Evolutionary conservation across 495 filamentous ascomycete species (phyloP).

Genomic region (Penicillium silybi): DNA sequence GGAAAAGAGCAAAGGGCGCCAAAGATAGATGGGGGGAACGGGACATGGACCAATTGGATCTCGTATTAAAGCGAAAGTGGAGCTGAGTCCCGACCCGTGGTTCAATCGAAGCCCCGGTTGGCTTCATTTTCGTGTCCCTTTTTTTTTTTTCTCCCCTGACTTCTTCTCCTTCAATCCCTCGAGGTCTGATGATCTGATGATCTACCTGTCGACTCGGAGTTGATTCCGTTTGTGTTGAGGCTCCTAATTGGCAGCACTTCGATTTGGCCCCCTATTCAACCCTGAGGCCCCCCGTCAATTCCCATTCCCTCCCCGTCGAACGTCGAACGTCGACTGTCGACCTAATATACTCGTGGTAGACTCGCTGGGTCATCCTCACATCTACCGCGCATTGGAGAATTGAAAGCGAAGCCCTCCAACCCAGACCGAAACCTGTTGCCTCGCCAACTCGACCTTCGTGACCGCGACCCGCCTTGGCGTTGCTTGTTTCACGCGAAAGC

Average conservation of each 20-base stretch:
- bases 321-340: not conserved
- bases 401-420: not conserved
- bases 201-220: not conserved
- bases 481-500: conserved; percentile 21
- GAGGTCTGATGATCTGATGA: not conserved
- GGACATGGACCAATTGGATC: not conserved
- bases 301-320: not conserved
- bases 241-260: not conserved
- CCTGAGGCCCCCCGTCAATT: not conserved
- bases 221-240: not conserved
- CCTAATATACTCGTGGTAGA: not conserved
- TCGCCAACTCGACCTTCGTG: conserved; percentile 21
- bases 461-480: conserved; percentile 27
- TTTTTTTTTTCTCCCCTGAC: no score
- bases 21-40: not conserved
- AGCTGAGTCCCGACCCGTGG: not conserved
- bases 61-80: not conserved
- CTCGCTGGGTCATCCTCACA: not conserved
- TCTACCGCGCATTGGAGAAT: not conserved
- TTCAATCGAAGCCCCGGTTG: no score
- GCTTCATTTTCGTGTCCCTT: no score
- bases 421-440: conserved; percentile 16
- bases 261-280: conserved; percentile 3
- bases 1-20: not conserved
- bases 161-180: not conserved